Evolutionary conservation across 805 yeast genomes (phyloP), one percentile per base, ranked within the genome.

Genomic region (Myxozyma neotropica): DNA sequence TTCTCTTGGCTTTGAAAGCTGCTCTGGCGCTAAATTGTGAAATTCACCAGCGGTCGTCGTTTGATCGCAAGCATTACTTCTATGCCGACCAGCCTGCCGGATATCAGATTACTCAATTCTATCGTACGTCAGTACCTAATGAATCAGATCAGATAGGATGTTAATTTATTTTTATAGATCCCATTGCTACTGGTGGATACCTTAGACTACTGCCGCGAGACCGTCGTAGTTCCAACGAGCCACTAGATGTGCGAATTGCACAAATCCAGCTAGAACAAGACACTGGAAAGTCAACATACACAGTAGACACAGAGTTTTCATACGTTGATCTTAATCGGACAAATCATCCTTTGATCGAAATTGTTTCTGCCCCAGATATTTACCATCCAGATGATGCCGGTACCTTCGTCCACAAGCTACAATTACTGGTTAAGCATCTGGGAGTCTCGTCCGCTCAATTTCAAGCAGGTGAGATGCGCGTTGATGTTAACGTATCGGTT

Each of bases 71-170:
- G 73, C 99, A 94, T 72, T 94, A 94, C 72, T 91, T 94, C 73
- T 94, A 94, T 72, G 93, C 92, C 0, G 99, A 94, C 72, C 98
- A 94, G 71, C 99, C 99, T 0, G 74, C 88, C 54, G 99, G 99
- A 0, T 94, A 91, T 73, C 99, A 94, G 72, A 87, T 94, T 51
- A 94, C 99, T 0, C 99, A 94, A 73, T 88, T 84, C 69, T 89
- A 81, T 71, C 59, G 67, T 63, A 64, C 33, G 66, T 35, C 26
- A n/a, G n/a, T n/a, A n/a, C n/a, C n/a, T 23, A 8, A 12, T 15
- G 27, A 19, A 5, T 33, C 29, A n/a, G 38, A 13, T n/a, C 10
- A 12, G 19, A 3, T 13, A 4, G 4, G n/a, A 21, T 13, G 27
- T n/a, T n/a, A n/a, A n/a, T n/a, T n/a, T n/a, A n/a, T n/a, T n/a